These are phyloP conservation scores for Serpula lacrymans DNA, from an alignment of 768 basidiomycete species.

Conservation along the genomic window DNA sequence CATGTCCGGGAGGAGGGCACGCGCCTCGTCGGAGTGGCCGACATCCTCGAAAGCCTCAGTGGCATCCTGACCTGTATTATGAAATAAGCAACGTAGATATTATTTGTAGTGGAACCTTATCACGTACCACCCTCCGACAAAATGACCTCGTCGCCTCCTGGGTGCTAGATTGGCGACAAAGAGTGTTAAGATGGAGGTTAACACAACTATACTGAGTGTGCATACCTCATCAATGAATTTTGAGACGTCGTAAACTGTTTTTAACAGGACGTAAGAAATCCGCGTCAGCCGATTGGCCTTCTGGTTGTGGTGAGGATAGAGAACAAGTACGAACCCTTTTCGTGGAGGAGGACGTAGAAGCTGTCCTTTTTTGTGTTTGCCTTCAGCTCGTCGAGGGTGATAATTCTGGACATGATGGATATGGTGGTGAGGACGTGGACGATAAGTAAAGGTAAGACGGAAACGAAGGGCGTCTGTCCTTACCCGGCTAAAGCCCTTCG, in stretches of 20 bases:
- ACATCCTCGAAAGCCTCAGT: slow-evolving; percentile 99
- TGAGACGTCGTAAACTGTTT: slow-evolving; percentile 85
- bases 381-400: slow-evolving; percentile 76
- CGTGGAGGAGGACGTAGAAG: slow-evolving; percentile 80
- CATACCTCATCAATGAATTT: slow-evolving; percentile 93
- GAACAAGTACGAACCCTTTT: slow-evolving; percentile 57
- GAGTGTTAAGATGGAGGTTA: slow-evolving; percentile 7
- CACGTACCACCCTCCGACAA: slow-evolving; percentile 84
- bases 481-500: neutral
- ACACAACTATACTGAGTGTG: slow-evolving; percentile 5
- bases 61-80: slow-evolving; percentile 79
- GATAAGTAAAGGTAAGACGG: slow-evolving; percentile 24
- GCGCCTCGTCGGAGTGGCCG: slow-evolving; percentile 97
- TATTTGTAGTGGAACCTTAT: slow-evolving; percentile 14
- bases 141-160: slow-evolving; percentile 97
- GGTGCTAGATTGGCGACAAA: slow-evolving; percentile 58
- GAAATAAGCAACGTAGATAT: neutral
- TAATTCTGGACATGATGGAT: slow-evolving; percentile 42
- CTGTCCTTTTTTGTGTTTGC: slow-evolving; percentile 69
- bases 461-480: slow-evolving; percentile 2
- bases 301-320: neutral
- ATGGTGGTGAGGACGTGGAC: slow-evolving; percentile 15
- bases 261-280: slow-evolving; percentile 4
- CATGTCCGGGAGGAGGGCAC: slow-evolving; percentile 76
- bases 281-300: slow-evolving; percentile 1